Evolutionary conservation across 192 early-diverging fungal genomes (phyloP), one percentile per base, ranked within the genome.

Genomic region (Glomus cerebriforme): DNA sequence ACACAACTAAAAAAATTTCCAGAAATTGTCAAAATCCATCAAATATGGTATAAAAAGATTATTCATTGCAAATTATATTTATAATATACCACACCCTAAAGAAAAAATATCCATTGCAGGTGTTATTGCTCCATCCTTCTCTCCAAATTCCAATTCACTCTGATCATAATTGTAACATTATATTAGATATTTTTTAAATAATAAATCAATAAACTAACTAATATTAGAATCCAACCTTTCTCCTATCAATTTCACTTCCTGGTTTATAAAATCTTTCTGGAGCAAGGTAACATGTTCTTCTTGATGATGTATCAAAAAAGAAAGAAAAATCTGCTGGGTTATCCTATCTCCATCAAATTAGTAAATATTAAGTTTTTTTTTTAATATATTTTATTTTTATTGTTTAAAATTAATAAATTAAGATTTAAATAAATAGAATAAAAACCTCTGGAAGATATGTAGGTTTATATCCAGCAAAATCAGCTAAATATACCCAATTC

Each of bases 31-130:
- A 32, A 64, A 26, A 10, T 2, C 8, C 13, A 73, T 19, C 12
- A 3, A 62, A 12, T 22, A 54, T 65, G 60, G 9, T 39, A 67
- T 5, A 24, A 64, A 47, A 6, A 29, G 64, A 63, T 59, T 15
- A 24, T 34, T 27, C 66, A 24, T 34, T 63, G 13, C 8, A 37
- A 64, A 59, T 34, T 15, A n/a, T 31, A 15, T 43, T 17, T 29
- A 72, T 59, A 29, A 19, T 31, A 22, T 35, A 29, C 45, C 82
- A 63, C 88, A 95, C 93, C 97, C 97, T 9, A 95, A 82, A 1
- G 95, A 94, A 83, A 99, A 99, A 22, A 99, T 90, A 77, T 99
- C 97, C 97, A 99, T 99, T 9, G 90, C 92, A 15, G 92, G 85
- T 37, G 87, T 93, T 19, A 95, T 72, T 69, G 87, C 90, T 73